A percentile compares a stretch with the other conserved stretches of the same genome.
Evolutionary conservation across 140 eudicot species (phyloP).

Genomic region (Anethum foeniculum): DNA sequence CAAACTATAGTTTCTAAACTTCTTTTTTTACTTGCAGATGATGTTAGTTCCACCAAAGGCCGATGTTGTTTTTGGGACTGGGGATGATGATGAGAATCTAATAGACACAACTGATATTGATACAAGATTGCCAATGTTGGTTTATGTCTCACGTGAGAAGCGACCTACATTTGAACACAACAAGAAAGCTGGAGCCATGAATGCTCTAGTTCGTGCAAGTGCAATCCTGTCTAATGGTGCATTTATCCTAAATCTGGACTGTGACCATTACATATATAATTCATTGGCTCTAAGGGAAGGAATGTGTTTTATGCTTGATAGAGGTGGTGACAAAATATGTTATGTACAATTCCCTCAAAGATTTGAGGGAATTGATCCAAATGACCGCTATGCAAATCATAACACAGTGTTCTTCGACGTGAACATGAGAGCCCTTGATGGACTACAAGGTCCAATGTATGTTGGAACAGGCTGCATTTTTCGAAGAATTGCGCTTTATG

Average conservation of each 20-base stretch:
- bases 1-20: not conserved
- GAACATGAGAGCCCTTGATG: slow-evolving; percentile 82
- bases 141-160: slow-evolving; percentile 82
- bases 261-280: slow-evolving; percentile 83
- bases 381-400: slow-evolving; percentile 82
- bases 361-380: slow-evolving; percentile 87
- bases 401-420: slow-evolving; percentile 88
- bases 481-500: slow-evolving; percentile 70
- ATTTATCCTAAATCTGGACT: slow-evolving; percentile 74
- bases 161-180: slow-evolving; percentile 81
- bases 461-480: slow-evolving; percentile 92
- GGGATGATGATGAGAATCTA: slow-evolving; percentile 38
- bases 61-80: slow-evolving; percentile 46
- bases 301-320: slow-evolving; percentile 91
- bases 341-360: slow-evolving; percentile 87
- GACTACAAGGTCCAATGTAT: slow-evolving; percentile 91
- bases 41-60: slow-evolving; percentile 75
- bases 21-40: slow-evolving; percentile 27
- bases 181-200: slow-evolving; percentile 97
- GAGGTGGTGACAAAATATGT: slow-evolving; percentile 86
- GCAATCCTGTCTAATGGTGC: slow-evolving; percentile 90
- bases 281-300: slow-evolving; percentile 73
- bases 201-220: slow-evolving; percentile 74
- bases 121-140: slow-evolving; percentile 70
- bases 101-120: slow-evolving; percentile 64